Evolutionary conservation across 768 basidiomycete species (phyloP), one percentile per base, ranked within the genome.

Genomic region (Kwoniella sp.): DNA sequence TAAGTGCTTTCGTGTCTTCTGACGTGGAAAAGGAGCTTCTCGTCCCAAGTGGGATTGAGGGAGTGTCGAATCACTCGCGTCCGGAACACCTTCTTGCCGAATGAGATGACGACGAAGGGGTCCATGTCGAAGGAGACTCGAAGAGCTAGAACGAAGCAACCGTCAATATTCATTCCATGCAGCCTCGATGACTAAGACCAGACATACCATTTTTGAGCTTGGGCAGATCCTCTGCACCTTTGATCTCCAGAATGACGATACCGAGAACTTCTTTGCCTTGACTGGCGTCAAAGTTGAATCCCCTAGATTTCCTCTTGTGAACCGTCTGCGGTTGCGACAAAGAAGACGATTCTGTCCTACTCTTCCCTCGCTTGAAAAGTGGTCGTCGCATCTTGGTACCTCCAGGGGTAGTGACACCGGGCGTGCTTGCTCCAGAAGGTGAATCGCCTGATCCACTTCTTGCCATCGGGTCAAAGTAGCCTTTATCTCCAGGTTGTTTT

Each of bases 21-120:
- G 15, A 98, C 94, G 76, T 96, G 94, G 83, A 97, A 98, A 12
- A 96, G 84, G 2, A 98, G 82, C 78, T 95, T 94, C 81, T 97
- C 93, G 65, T 97, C 90, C 91, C 93, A 98, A 0, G 84, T 84
- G 0, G 96, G 95, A 76, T 90, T 92, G 57, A 88, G 82, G 44
- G 68, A 73, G 60, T 78, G 78, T 27, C 78, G 68, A 44, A 80
- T 74, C 49, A 79, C 78, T 37, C 80, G 60, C 0, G 94, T 97
- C 1, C 94, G 85, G 82, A 98, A 98, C 4, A 97, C 91, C 78
- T 96, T 98, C 82, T 93, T 94, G 29, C 94, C 91, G 67, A 99
- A 99, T 2, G 91, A 92, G 67, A 94, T 85, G 65, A 99, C 92
- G 24, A 91, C 90, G 74, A 97, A 98, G 0, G 94, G 93, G 72